Evolutionary conservation across 495 filamentous ascomycete species (phyloP), one percentile per base, ranked within the genome.

Genomic region (Xylaria telfairii): DNA sequence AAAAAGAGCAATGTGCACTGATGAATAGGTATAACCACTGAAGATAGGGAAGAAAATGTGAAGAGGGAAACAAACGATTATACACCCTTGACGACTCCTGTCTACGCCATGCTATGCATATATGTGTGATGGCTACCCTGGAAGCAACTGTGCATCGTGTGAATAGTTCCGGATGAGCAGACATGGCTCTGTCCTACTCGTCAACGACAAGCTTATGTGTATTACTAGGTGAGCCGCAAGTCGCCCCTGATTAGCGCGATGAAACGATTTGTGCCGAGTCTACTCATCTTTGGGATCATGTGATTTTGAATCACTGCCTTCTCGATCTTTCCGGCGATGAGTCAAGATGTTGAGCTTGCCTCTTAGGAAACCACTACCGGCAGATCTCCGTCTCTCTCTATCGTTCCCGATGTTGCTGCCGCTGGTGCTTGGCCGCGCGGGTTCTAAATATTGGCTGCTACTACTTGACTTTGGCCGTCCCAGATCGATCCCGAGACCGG

Each of bases 331-430:
- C 34, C 82, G 66, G 42, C 82, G 72, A 41, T 76, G 75, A 13
- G 78, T 77, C 24, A 85, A 59, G 12, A 80, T 81, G 39, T 71
- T 81, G 4, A 85, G 28, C 69, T 79, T 83, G 13, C 82, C 82
- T 49, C 77, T 78, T 10, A 85, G 68, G 59, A 81, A 81, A 19
- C 78, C 80, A 15, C 73, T 51, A 4, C 75, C 74, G 15, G 70
- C 68, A 28, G 70, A 74, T 21, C 53, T 77, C 54, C 67, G 74
- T 67, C 72, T 75, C 59, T 69, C 73, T 74, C 61, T 72, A 28
- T 67, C 76, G 66, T 42, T 68, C 13, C 64, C 59, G 13, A 67
- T 51, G 21, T 42, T 65, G 54, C 64, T 69, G 68, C 64, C 59
- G 54, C 53, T 74, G 8, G 65, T 73, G 1, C 65, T 64, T 41